Base-by-base conservation (phyloP, 2,329 filamentous ascomycete genomes). In the Nothopassalora personata region DNA sequence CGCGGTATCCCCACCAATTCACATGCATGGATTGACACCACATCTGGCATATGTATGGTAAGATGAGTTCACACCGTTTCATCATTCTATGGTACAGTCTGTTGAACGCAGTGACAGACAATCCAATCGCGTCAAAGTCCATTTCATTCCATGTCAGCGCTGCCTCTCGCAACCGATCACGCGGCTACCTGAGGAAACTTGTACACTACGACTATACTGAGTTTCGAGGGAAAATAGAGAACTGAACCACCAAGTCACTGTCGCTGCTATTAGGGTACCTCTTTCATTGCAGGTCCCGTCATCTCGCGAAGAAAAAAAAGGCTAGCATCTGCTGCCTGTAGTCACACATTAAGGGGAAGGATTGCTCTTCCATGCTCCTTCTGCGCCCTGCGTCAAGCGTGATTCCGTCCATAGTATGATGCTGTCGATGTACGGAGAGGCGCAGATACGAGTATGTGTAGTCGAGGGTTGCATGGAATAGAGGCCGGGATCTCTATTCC, bases 151-250 rank as follows among this genome's bases (percentile, higher is more conserved):
- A 19, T 18, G 5, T 6, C 19, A 31, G 19, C 15, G 47, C 19
- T 50, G n/a, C 30, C 13, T 51, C 49, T 51, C 11, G 27, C n/a
- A 19, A 49, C 23, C 46, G 28, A 49, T 19, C 28, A n/a, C 15
- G 46, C 46, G 23, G 28, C 39, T 49, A n/a, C 49, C 30, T 19
- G 49, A 28, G 33, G 30, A 19, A 51, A 52, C 47, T 31, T 57
- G 52, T 50, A 57, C 55, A 57, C 55, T 55, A 55, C 53, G 23
- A 39, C 34, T 51, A 52, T 18, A 52, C 15, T 52, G 27, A 33
- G 33, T 31, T 43, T 43, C n/a, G 15, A 43, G 39, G 15, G 7
- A 3, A 18, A 50, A 39, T 36, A 49, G 5, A 46, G 46, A 50
- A 56, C 46, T n/a, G 30, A 49, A 56, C 34, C 27, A 27, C 27